A percentile compares a stretch with the other conserved stretches of the same genome.
Conservation (phyloP, 306 rosid species). For the Citrullus colocynthis region DNA sequence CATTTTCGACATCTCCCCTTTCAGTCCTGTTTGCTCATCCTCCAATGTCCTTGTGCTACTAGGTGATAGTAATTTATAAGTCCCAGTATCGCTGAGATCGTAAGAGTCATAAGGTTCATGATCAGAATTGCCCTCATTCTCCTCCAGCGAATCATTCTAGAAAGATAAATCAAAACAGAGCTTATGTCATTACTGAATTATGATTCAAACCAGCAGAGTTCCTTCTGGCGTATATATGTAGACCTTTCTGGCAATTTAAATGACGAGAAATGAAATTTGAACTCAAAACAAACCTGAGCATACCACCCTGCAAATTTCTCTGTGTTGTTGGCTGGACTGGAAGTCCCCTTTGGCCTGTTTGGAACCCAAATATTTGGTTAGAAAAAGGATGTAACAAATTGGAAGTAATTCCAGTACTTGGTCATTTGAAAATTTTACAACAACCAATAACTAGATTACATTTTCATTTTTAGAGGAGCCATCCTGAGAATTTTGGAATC, state of each 20-base stretch:
- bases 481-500: neutral
- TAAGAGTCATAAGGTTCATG: conserved; percentile 36
- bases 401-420: too few relatives aligned
- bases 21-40: conserved; percentile 24
- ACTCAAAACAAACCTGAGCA: conserved; percentile 28
- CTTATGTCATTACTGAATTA: neutral
- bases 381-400: neutral
- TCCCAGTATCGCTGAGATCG: conserved; percentile 22
- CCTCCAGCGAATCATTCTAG: conserved; percentile 47
- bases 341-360: conserved; percentile 30
- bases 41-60: conserved; percentile 22
- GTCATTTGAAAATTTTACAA: neutral
- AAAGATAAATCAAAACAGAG: conserved; percentile 15
- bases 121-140: conserved; percentile 45
- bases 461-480: too few relatives aligned
- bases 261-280: neutral
- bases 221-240: neutral
- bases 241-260: neutral
- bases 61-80: conserved; percentile 16
- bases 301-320: conserved; percentile 39
- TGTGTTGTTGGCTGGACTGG: conserved; percentile 21
- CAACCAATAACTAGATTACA: too few relatives aligned
- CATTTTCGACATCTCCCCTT: conserved; percentile 19
- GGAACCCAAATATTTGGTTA: conserved; percentile 20
- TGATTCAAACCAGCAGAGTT: neutral